phyloP scores from a whole-genome alignment of 192 early-diverging fungal species.

The Entomortierella lignicola region DNA sequence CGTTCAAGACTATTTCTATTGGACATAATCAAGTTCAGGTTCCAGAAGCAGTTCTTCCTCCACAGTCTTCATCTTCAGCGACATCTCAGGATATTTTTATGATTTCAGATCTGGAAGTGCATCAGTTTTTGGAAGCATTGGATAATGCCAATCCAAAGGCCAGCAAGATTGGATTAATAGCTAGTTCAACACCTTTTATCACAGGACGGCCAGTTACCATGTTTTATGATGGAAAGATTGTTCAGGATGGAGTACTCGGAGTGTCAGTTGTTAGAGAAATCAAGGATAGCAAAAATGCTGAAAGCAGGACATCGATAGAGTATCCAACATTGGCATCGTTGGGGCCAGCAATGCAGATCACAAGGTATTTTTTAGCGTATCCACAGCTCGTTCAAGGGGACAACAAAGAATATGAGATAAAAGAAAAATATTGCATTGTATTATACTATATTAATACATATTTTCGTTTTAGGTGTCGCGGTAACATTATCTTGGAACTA shows the following conservation, averaged over 20 bases:
- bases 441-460: too few relatives aligned
- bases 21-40: conserved; percentile 43
- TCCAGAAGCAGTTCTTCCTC: conserved; percentile 18
- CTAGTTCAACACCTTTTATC: conserved; percentile 66
- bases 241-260: conserved; percentile 61
- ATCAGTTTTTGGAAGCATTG: conserved; percentile 61
- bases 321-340: conserved; percentile 56
- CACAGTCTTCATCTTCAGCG: background rate
- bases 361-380: conserved; percentile 56
- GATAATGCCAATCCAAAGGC: conserved; percentile 57
- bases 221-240: conserved; percentile 56
- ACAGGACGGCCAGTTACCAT: conserved; percentile 63
- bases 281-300: background rate
- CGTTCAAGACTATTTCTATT: conserved; percentile 44
- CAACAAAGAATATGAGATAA: too few relatives aligned
- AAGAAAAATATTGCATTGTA: too few relatives aligned
- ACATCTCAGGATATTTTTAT: conserved; percentile 45
- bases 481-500: conserved; percentile 68
- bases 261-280: conserved; percentile 45
- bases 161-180: conserved; percentile 60
- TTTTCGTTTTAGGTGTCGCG: conserved; percentile 63
- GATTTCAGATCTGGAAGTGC: conserved; percentile 63
- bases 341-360: conserved; percentile 62
- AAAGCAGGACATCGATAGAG: conserved; percentile 20
- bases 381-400: too few relatives aligned